Evolutionary conservation across 495 filamentous ascomycete species (phyloP).

Genomic region (Penicillium herquei): DNA sequence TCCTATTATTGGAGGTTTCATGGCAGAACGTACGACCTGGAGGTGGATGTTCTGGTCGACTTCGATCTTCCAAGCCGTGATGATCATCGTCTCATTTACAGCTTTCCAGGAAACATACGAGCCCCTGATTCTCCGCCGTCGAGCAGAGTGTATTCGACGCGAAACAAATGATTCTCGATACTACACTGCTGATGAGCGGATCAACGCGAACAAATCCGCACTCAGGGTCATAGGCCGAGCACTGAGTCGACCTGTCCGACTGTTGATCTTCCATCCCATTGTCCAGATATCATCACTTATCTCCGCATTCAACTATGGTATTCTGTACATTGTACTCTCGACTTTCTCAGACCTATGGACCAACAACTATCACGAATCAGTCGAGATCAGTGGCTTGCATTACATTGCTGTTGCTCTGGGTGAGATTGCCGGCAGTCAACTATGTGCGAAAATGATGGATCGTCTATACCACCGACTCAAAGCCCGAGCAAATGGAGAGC

Average conservation of each 20-base stretch:
- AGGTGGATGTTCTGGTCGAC: constrained; percentile 54
- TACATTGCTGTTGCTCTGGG: constrained; percentile 61
- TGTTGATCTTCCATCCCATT: constrained; percentile 52
- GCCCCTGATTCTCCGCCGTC: constrained; percentile 52
- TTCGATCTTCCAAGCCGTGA: constrained; percentile 25
- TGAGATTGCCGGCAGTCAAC: constrained; percentile 56
- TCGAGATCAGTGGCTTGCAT: constrained; percentile 57
- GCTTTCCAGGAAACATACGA: constrained; percentile 60
- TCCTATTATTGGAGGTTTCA: constrained; percentile 51
- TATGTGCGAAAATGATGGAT: constrained; percentile 55
- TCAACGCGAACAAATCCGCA: constrained; percentile 10
- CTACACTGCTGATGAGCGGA: constrained; percentile 11
- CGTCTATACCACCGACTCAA: constrained; percentile 54
- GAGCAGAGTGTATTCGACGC: constrained; percentile 49
- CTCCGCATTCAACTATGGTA: constrained; percentile 60
- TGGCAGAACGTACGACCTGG: constrained; percentile 56
- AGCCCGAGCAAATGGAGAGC: constrained; percentile 21
- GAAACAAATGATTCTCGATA: constrained; percentile 53
- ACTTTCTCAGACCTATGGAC: constrained; percentile 60
- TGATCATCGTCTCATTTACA: constrained; percentile 14
- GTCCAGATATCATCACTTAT: constrained; percentile 53
- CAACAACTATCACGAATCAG: constrained; percentile 46
- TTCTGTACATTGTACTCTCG: constrained; percentile 64
- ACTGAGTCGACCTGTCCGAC: constrained; percentile 43
- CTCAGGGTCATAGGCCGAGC: constrained; percentile 24